Base-by-base conservation (phyloP, 1,139 yeast species). In the Candida sanyaensis region DNA sequence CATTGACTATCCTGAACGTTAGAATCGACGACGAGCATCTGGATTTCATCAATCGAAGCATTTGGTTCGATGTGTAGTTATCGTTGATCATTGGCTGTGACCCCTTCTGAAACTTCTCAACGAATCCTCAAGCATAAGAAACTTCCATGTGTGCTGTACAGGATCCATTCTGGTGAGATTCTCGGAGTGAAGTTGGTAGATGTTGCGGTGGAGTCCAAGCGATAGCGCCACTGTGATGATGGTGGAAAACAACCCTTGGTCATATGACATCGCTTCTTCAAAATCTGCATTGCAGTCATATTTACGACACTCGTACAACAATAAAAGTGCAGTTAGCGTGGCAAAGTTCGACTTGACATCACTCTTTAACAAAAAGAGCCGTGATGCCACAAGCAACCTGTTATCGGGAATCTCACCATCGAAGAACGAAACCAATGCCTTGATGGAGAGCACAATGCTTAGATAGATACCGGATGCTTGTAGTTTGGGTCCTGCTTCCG, bases 101-200 rank as follows among this genome's bases (percentile, higher is more conserved):
- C 5, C 46, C 43, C 33, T 27, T 38, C 28, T 43, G 46, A 43
- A 43, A 26, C 46, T 43, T 13, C 42, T 13, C 7, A 43, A 17
- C 10, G 43, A 24, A 29, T 38, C 42, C 31, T 43, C 46, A 38
- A 39, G 31, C n/a, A 37, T 29, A 1, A 43, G 9, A 17, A 21
- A 43, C 24, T 37, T 37, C 46, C 46, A 39, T 13, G 13, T 9
- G n/a, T 38, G n/a, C 6, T 43, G 32, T 17, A 43, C 28, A 7
- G 38, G 12, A 10, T 24, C 29, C 7, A 31, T 38, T 11, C 8
- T 31, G 6, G 6, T 29, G 3, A 37, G 17, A 17, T 43, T 34
- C 6, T 31, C 39, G 5, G 9, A 4, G 8, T 31, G 37, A 23
- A 29, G 43, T 27, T 12, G 28, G 8, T 4, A 26, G 10, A 37